Evolutionary conservation across 2,329 filamentous ascomycete genomes (phyloP).

Genomic region (Fusarium longipes): DNA sequence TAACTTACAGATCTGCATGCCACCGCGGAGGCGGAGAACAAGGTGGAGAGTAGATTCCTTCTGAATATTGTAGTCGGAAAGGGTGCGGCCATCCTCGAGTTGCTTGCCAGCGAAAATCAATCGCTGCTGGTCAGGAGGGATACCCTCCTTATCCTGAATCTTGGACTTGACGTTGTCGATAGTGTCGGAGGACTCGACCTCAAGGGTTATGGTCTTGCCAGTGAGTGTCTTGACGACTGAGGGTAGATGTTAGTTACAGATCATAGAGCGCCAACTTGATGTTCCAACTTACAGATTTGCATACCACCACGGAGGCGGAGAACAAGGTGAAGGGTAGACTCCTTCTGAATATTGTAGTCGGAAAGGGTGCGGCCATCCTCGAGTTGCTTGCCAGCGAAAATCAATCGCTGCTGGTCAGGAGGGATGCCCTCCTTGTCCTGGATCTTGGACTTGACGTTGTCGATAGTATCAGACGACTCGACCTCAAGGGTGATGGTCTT

Average conservation of each 20-base stretch:
- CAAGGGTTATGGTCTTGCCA: conserved; percentile 93
- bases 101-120: conserved; percentile 97
- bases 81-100: conserved; percentile 90
- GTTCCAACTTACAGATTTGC: conserved; percentile 69
- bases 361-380: conserved; percentile 80
- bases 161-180: conserved; percentile 98
- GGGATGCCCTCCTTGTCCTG: conserved; percentile 99
- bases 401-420: conserved; percentile 93
- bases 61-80: conserved; percentile 95
- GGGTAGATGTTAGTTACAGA: conserved; percentile 25
- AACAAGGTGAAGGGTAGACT: conserved; percentile 78
- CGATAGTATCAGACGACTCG: conserved; percentile 91
- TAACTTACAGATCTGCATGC: conserved; percentile 77
- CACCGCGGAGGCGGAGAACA: conserved; percentile 87
- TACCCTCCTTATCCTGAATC: conserved; percentile 98
- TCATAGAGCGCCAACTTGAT: neutral
- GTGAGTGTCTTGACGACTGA: conserved; percentile 84
- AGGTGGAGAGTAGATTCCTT: conserved; percentile 90
- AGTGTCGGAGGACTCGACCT: conserved; percentile 89
- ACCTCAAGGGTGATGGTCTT: conserved; percentile 70
- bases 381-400: conserved; percentile 96
- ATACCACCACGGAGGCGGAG: conserved; percentile 76
- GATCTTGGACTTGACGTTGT: conserved; percentile 98
- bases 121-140: conserved; percentile 94
- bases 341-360: conserved; percentile 70